Evolutionary conservation across 2,329 filamentous ascomycete genomes (phyloP).

Genomic region (Trichoderma sp.): DNA sequence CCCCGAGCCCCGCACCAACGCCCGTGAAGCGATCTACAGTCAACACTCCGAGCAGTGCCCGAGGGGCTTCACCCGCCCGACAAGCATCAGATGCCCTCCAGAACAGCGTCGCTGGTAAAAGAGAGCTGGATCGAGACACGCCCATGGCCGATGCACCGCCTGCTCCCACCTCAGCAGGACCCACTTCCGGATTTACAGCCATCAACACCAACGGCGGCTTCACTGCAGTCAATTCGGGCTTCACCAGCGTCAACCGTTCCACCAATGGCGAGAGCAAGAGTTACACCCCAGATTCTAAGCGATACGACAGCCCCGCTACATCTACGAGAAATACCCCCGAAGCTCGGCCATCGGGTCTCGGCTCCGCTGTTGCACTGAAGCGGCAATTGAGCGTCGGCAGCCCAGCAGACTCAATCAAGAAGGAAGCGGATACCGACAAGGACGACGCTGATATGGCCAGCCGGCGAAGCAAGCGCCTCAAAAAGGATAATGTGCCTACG

Average conservation of each 20-base stretch:
- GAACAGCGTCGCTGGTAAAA: conserved; percentile 45
- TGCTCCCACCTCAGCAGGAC: conserved; percentile 28
- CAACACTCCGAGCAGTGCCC: conserved; percentile 57
- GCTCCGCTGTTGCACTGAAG: conserved; percentile 65
- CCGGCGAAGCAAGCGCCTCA: conserved; percentile 86
- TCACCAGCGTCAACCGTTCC: conserved; percentile 64
- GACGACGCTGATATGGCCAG: conserved; percentile 66
- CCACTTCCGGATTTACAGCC: conserved; percentile 52
- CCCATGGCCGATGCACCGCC: conserved; percentile 48
- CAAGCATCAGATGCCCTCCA: conserved; percentile 55
- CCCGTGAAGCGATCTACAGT: conserved; percentile 67
- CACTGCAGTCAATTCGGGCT: conserved; percentile 70
- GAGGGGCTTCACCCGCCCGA: conserved; percentile 65
- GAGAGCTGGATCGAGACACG: conserved; percentile 48
- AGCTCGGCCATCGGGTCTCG: conserved; percentile 54
- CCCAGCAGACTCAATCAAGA: conserved; percentile 45
- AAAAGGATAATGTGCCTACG: conserved; percentile 76
- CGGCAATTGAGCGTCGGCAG: conserved; percentile 67
- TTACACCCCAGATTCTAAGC: conserved; percentile 60
- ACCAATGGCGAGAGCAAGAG: conserved; percentile 50
- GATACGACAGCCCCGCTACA: conserved; percentile 59
- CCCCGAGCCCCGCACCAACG: conserved; percentile 66
- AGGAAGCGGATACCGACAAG: conserved; percentile 47
- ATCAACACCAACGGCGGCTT: conserved; percentile 63
- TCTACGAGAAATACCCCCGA: conserved; percentile 66